phyloP scores from a whole-genome alignment of 805 yeast species.

The Yarrowia deformans region DNA sequence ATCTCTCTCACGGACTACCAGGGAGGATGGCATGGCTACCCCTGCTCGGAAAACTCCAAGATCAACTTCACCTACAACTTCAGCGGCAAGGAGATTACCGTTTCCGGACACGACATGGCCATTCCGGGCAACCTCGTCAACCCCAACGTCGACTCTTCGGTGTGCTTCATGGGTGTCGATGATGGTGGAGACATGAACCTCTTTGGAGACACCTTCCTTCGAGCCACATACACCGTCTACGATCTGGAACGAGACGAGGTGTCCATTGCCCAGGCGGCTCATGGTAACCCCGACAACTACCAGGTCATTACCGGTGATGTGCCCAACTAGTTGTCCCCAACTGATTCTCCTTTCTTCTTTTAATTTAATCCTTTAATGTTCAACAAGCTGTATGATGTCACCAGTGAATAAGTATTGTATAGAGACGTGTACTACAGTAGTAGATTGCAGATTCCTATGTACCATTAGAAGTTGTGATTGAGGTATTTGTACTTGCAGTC shows the following conservation, averaged over 20 bases:
- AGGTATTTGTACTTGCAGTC: too few species aligned
- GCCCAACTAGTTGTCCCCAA: not conserved
- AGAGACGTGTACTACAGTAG: too few species aligned
- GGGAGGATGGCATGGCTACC: slow-evolving; percentile 10
- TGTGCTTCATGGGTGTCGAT: slow-evolving; percentile 1
- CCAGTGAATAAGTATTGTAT: too few species aligned
- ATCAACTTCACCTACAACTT: slow-evolving; percentile 57
- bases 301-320: slow-evolving; percentile 14
- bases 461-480: too few species aligned
- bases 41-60: slow-evolving; percentile 24
- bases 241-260: slow-evolving; percentile 64
- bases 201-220: slow-evolving; percentile 68
- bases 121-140: not conserved
- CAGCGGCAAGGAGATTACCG: slow-evolving; percentile 52
- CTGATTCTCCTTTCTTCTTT: not conserved
- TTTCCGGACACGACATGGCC: not conserved
- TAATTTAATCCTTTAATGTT: not conserved
- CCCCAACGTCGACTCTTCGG: not conserved
- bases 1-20: slow-evolving; percentile 51
- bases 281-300: slow-evolving; percentile 18
- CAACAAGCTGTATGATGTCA: too few species aligned
- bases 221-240: slow-evolving; percentile 68
- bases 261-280: slow-evolving; percentile 61
- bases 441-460: too few species aligned
- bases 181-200: slow-evolving; percentile 20